Percentiles rank a stretch among this genome's conserved stretches.
phyloP scores from a whole-genome alignment of 1,284 basidiomycete genomes.

The Ustilago shanxiensis region DNA sequence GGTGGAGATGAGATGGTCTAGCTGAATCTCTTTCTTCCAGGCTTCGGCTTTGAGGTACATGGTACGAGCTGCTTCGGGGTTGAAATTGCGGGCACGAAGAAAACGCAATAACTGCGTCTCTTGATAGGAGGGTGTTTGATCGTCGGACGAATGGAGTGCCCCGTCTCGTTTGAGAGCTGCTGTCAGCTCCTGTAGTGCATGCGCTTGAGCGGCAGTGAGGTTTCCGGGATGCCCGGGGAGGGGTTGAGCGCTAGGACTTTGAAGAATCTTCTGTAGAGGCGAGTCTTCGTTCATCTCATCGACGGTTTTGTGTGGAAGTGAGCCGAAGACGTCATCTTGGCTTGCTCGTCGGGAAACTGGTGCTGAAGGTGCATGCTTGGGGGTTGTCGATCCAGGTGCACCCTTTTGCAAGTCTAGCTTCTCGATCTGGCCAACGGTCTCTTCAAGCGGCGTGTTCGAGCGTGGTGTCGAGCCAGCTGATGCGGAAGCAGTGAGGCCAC shows the following conservation, averaged over 20 bases:
- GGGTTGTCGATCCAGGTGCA: constrained; percentile 6
- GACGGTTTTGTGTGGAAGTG: neutral
- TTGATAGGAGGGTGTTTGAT: constrained; percentile 41
- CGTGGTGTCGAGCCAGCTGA: constrained; percentile 13
- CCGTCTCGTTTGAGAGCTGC: constrained; percentile 35
- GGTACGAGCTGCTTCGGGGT: constrained; percentile 47
- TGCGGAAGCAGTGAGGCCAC: constrained; percentile 3
- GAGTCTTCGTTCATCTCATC: constrained; percentile 28
- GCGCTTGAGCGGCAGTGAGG: constrained; percentile 47
- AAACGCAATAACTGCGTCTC: constrained; percentile 61
- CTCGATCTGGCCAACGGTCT: constrained; percentile 19
- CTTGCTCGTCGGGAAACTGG: constrained; percentile 17
- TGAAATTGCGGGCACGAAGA: constrained; percentile 63
- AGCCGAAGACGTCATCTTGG: constrained; percentile 17
- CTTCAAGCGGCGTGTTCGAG: constrained; percentile 12
- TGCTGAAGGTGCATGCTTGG: constrained; percentile 9
- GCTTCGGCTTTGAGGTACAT: constrained; percentile 64
- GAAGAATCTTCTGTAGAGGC: constrained; percentile 28
- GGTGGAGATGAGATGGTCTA: constrained; percentile 51
- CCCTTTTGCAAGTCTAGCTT: constrained; percentile 24
- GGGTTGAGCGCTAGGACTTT: constrained; percentile 29
- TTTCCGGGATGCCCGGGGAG: constrained; percentile 65
- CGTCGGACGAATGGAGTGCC: constrained; percentile 27
- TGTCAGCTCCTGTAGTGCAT: constrained; percentile 52
- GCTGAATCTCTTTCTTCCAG: constrained; percentile 60